Conservation (phyloP, 192 early-diverging fungal species). For the Backusella morwellensis region DNA sequence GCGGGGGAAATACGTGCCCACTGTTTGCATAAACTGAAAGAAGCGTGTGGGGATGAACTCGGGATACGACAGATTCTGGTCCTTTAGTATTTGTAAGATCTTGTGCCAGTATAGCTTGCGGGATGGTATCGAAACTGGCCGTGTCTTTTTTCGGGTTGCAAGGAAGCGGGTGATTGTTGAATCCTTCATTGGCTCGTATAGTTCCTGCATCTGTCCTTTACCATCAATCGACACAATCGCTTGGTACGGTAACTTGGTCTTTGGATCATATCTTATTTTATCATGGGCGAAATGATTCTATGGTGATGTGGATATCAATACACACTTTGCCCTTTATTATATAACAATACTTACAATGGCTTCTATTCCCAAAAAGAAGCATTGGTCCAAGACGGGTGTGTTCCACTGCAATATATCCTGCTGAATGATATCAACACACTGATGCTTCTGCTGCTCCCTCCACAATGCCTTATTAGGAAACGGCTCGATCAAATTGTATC, state of each 20-base stretch:
- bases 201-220: constrained; percentile 81
- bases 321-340: background rate
- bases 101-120: constrained; percentile 61
- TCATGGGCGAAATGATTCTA: constrained; percentile 97
- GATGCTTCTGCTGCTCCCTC: constrained; percentile 40
- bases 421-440: constrained; percentile 79
- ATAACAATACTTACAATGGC: constrained; percentile 64
- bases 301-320: background rate
- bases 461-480: constrained; percentile 42
- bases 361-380: constrained; percentile 96
- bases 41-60: constrained; percentile 92
- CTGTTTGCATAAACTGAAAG: constrained; percentile 67
- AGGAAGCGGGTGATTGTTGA: constrained; percentile 74
- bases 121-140: constrained; percentile 46
- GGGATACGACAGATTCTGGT: constrained; percentile 50
- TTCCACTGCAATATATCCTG: constrained; percentile 91
- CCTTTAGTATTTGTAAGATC: constrained; percentile 55
- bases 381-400: constrained; percentile 60
- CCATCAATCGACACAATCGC: constrained; percentile 79
- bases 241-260: constrained; percentile 70
- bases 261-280: constrained; percentile 81
- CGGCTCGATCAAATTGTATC: constrained; percentile 91
- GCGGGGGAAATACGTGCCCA: constrained; percentile 80
- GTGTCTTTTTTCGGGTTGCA: constrained; percentile 47
- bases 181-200: constrained; percentile 78